phyloP scores from a whole-genome alignment of 225 moss, liverwort and hornwort genomes.

The Physcomitrium patens region DNA sequence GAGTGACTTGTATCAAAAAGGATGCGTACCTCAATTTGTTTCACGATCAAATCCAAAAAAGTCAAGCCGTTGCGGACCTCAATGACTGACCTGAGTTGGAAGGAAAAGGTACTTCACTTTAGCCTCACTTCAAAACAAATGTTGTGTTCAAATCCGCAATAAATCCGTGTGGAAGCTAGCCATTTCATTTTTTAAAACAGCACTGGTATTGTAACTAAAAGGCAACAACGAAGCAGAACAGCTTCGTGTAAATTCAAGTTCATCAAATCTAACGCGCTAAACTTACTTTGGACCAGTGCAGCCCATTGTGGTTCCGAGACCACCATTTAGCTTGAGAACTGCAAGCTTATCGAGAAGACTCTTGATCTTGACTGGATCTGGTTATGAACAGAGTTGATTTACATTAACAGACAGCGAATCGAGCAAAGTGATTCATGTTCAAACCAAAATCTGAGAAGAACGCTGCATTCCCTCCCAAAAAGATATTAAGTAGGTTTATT shows the following conservation, averaged over 20 bases:
- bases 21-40: constrained; percentile 68
- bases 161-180: no score
- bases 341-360: constrained; percentile 70
- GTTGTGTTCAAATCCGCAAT: no score
- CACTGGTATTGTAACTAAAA: no score
- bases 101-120: neutral
- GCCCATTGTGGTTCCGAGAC: constrained; percentile 80
- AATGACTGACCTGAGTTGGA: constrained; percentile 63
- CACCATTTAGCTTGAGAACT: constrained; percentile 77
- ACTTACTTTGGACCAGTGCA: constrained; percentile 76
- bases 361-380: constrained; percentile 54
- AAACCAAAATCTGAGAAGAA: neutral
- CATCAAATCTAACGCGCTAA: neutral
- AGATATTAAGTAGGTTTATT: neutral
- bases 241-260: neutral
- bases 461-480: neutral
- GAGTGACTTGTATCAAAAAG: neutral
- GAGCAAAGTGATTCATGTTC: neutral
- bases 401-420: neutral
- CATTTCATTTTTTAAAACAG: no score
- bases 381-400: neutral
- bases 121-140: neutral
- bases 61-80: constrained; percentile 72
- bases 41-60: constrained; percentile 73
- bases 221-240: no score